Conservation (phyloP, 2,329 filamentous ascomycete genomes). For the Ceratocystis variospora region DNA sequence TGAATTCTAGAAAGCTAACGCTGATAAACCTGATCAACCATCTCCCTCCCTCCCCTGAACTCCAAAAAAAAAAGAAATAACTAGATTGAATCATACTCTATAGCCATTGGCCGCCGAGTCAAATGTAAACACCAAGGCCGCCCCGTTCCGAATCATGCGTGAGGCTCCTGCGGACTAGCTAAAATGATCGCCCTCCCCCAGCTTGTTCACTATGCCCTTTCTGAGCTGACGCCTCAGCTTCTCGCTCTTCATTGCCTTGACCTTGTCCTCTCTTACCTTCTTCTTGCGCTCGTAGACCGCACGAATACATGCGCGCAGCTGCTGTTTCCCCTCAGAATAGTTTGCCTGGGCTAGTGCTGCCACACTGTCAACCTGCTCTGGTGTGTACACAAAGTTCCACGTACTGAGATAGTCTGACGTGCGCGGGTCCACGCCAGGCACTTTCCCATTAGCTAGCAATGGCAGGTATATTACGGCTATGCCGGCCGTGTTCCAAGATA, state of each 20-base stretch:
- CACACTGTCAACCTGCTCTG: constrained; percentile 75
- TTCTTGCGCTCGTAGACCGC: constrained; percentile 93
- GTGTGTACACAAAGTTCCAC: constrained; percentile 96
- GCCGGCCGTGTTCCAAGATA: constrained; percentile 56
- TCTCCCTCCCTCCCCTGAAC: background rate
- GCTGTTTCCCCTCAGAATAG: constrained; percentile 66
- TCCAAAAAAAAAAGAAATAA: background rate
- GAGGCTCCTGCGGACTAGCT: constrained; percentile 25
- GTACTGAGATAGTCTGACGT: constrained; percentile 79
- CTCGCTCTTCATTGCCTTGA: constrained; percentile 30
- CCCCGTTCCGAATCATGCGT: background rate
- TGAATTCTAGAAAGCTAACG: background rate
- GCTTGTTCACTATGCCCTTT: constrained; percentile 35
- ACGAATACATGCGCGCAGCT: constrained; percentile 62
- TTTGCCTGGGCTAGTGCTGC: constrained; percentile 74
- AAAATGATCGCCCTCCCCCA: constrained; percentile 55
- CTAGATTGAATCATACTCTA: background rate
- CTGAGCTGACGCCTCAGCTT: constrained; percentile 35
- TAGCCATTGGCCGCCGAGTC: background rate
- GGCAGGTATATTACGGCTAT: constrained; percentile 86
- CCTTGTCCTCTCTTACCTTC: constrained; percentile 44
- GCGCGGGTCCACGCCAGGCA: constrained; percentile 69
- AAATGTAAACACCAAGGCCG: background rate
- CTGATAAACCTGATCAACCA: background rate
- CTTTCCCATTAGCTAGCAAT: constrained; percentile 67